Evolutionary conservation across 2,329 filamentous ascomycete species (phyloP), one percentile per base, ranked within the genome.

Genomic region (Talaromyces pinophilus): DNA sequence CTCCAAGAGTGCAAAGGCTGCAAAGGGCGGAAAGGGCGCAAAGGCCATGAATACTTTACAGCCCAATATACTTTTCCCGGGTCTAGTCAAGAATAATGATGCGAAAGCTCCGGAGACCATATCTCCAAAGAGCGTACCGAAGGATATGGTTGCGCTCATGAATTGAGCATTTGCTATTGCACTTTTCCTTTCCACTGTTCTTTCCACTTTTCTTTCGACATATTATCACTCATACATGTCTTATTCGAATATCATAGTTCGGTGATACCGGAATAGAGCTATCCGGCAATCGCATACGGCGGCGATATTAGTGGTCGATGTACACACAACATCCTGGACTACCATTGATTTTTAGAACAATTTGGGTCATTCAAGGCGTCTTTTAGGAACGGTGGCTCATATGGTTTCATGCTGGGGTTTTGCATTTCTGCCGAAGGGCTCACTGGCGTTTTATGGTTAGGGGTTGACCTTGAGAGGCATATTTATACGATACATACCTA

Each of bases 41-140:
- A 71, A 68, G 64, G 70, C 76, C 11, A 78, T 80, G 75, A 73
- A 72, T 28, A 72, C 75, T 22, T 67, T 80, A 61, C 73, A 77
- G 35, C 70, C 74, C 3, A 73, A 74, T 40, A 75, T 75, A 44
- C 73, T 77, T 62, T 75, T 74, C 44, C 73, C 75, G 46, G 69
- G 71, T 10, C 65, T 74, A 19, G 63, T 65, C 63, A 69, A 74
- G 42, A 15, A 60, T 22, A 48, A 25, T 25, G 54, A 65, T n/a
- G 19, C 38, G 5, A 65, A 59, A 22, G 57, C 67, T 42, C 64
- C 68, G 10, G 64, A 63, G n/a, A 70, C 63, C 13, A 70, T 71
- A 59, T 69, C 68, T 30, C 69, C 69, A n/a, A 11, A 69, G 25
- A 55, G 66, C 46, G 38, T 67, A 33, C 61, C 67, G 6, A 62